A percentile compares a stretch with the other conserved stretches of the same genome.
Conservation (phyloP, 768 basidiomycete species). For the Cubamyces lactineus region DNA sequence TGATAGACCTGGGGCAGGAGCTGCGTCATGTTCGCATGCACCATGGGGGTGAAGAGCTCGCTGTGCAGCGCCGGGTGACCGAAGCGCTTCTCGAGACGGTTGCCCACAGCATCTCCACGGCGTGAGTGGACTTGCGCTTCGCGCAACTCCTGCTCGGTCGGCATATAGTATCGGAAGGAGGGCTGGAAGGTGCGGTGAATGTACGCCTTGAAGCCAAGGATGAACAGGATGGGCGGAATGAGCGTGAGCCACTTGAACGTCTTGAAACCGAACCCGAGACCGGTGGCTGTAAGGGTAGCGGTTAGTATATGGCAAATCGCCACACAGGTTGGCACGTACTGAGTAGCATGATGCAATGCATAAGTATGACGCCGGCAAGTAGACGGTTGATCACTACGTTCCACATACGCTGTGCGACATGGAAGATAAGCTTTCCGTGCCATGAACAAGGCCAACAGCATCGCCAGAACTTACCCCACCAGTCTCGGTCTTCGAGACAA, state of each 20-base stretch:
- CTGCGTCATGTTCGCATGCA: slow-evolving; percentile 85
- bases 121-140: slow-evolving; percentile 77
- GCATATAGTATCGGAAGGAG: slow-evolving; percentile 82
- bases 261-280: slow-evolving; percentile 72
- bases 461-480: slow-evolving; percentile 71
- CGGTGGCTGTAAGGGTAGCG: slow-evolving; percentile 61
- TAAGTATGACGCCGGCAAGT: slow-evolving; percentile 74
- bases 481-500: slow-evolving; percentile 84
- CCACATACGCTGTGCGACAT: slow-evolving; percentile 85
- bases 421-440: not conserved
- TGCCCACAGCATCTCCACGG: slow-evolving; percentile 68
- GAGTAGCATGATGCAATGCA: slow-evolving; percentile 86
- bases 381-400: slow-evolving; percentile 93
- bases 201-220: slow-evolving; percentile 84
- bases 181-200: slow-evolving; percentile 67
- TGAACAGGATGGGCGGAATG: slow-evolving; percentile 84
- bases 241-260: slow-evolving; percentile 80
- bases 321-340: slow-evolving; percentile 54
- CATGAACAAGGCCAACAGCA: not conserved
- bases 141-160: slow-evolving; percentile 76
- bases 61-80: slow-evolving; percentile 90
- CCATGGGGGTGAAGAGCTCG: slow-evolving; percentile 87
- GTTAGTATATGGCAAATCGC: not conserved
- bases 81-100: slow-evolving; percentile 87
- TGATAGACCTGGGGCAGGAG: slow-evolving; percentile 75